Evolutionary conservation across 2,329 filamentous ascomycete species (phyloP).

Genomic region (Aphanocladium album): DNA sequence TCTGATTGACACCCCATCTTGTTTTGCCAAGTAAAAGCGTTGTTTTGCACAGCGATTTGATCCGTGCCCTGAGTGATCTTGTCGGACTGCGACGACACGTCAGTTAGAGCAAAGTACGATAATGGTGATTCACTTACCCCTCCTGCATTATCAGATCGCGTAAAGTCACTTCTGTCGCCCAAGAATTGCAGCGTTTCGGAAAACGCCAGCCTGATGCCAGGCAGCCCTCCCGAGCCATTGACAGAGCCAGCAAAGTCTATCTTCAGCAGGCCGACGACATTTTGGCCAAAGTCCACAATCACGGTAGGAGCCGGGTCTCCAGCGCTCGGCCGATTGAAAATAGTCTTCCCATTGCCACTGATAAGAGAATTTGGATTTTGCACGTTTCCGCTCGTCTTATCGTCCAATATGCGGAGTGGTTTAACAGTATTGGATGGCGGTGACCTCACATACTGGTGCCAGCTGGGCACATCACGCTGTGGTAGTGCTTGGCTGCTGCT

Average conservation of each 20-base stretch:
- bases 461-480: neutral
- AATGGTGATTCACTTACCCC: slow-evolving; percentile 17
- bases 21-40: slow-evolving; percentile 41
- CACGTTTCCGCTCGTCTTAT: neutral
- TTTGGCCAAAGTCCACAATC: slow-evolving; percentile 46
- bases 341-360: neutral
- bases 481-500: neutral
- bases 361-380: neutral
- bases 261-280: slow-evolving; percentile 38
- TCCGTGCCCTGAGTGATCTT: slow-evolving; percentile 42
- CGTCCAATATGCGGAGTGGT: neutral
- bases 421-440: neutral
- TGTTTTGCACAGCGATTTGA: slow-evolving; percentile 40
- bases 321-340: neutral
- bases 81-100: slow-evolving; percentile 13
- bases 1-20: slow-evolving; percentile 38
- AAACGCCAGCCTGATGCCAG: slow-evolving; percentile 42
- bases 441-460: neutral
- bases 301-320: slow-evolving; percentile 28
- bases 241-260: slow-evolving; percentile 37
- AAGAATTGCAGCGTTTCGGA: slow-evolving; percentile 44
- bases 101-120: neutral
- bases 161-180: slow-evolving; percentile 41
- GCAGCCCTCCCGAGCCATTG: slow-evolving; percentile 23
- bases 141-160: slow-evolving; percentile 39